Base-by-base conservation (phyloP, 129 eudicot genomes). In the Silybum marianum region DNA sequence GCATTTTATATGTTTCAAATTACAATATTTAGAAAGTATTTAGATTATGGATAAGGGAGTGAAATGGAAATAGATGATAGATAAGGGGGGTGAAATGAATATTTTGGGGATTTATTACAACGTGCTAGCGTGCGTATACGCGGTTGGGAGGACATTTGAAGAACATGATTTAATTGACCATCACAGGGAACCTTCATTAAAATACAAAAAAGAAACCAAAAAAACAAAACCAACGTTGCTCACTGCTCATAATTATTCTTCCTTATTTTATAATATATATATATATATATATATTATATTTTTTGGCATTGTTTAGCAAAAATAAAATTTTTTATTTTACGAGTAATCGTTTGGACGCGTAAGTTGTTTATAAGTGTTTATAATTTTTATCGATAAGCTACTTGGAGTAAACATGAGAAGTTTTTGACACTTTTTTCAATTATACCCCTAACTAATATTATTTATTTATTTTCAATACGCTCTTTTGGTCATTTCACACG, bases 91-190 rank as follows among this genome's bases (percentile, higher is more conserved):
- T 32, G 5, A 32, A 32, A 3, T 71, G 42, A 71, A 82, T 39
- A 36, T 63, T 70, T 1, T 6, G 25, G 54, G 76, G 63, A 0
- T 11, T 63, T 10, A 75, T n/a, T 5, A 60, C 65, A 32, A 7
- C 39, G 63, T 21, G 26, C 62, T 83, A 65, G 82, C 78, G 44
- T n/a, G 86, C 82, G 86, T 72, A 72, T 62, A 83, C 83, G 83
- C 83, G 83, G 86, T 83, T 78, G 67, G 69, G 44, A 78, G 74
- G 71, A n/a, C 79, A 63, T 71, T 69, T 70, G 69, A 26, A 24
- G 58, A 73, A 42, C 9, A 73, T 63, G 19, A 62, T 73, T 62
- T 62, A 21, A n/a, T 73, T 81, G 82, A 72, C 82, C 78, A 28
- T 71, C 78, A 26, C 66, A 69, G 8, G 68, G 83, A 83, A 78